Conservation (phyloP, 345 rosid genomes). For the Rhodamnia argentea region DNA sequence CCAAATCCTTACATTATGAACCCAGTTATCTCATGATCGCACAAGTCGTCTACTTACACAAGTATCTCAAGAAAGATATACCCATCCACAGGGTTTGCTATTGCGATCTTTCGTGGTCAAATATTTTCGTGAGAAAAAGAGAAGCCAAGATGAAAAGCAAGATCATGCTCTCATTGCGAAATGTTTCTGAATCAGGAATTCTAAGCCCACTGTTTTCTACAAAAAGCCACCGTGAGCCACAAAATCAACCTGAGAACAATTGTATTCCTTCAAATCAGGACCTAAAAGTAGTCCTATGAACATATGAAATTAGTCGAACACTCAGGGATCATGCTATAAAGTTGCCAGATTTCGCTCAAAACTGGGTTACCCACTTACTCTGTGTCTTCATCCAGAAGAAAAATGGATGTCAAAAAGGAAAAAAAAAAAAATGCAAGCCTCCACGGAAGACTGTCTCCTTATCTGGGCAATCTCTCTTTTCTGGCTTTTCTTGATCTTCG, state of each 20-base stretch:
- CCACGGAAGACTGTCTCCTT: not conserved
- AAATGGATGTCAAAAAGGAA: not conserved
- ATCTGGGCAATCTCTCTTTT: not conserved
- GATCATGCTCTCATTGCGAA: not conserved
- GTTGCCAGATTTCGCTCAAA: not conserved
- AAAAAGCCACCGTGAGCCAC: too few relatives aligned
- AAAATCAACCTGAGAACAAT: too few relatives aligned
- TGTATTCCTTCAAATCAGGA: too few relatives aligned
- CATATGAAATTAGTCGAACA: not conserved
- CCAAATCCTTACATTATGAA: not conserved
- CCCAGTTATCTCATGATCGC: not conserved
- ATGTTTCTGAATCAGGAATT: too few relatives aligned
- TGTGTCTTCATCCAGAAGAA: not conserved
- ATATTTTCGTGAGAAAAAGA: not conserved
- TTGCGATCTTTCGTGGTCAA: not conserved
- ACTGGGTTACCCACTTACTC: not conserved
- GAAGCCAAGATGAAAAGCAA: not conserved
- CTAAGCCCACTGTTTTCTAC: too few relatives aligned
- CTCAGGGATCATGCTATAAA: not conserved
- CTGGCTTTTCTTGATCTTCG: not conserved
- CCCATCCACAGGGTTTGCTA: not conserved
- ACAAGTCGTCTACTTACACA: not conserved
- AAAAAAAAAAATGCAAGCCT: not conserved
- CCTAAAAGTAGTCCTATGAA: not conserved
- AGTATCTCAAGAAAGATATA: not conserved